Evolutionary conservation across 2,329 filamentous ascomycete genomes (phyloP).

Genomic region (Pyrenophora teres): DNA sequence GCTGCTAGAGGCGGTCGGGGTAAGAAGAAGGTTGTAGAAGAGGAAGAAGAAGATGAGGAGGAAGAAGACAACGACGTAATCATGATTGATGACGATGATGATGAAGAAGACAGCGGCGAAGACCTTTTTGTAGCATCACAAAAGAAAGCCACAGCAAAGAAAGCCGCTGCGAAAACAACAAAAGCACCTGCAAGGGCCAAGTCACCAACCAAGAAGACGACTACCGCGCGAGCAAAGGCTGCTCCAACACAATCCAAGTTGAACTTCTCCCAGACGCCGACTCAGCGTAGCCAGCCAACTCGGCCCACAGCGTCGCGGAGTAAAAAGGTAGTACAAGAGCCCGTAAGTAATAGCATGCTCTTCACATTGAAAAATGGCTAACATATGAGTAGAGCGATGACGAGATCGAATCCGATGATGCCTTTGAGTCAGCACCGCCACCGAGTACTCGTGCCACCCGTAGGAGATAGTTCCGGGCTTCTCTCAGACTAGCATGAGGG

Average conservation of each 20-base stretch:
- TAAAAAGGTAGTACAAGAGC: constrained; percentile 45
- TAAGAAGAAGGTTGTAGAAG: constrained; percentile 49
- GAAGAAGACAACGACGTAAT: constrained; percentile 47
- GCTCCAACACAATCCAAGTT: constrained; percentile 48
- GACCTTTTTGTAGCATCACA: constrained; percentile 49
- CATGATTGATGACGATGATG: constrained; percentile 54
- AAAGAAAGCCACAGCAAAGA: constrained; percentile 38
- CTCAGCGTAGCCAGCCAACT: constrained; percentile 41
- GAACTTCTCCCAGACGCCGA: constrained; percentile 49
- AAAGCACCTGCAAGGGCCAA: constrained; percentile 27
- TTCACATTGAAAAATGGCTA: background rate
- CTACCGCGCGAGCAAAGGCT: constrained; percentile 24
- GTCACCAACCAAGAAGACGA: constrained; percentile 35
- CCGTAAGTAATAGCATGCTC: constrained; percentile 38
- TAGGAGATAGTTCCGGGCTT: constrained; percentile 22
- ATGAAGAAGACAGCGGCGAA: constrained; percentile 54
- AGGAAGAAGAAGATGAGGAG: constrained; percentile 50
- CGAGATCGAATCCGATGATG: constrained; percentile 50
- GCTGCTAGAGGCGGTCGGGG: constrained; percentile 45
- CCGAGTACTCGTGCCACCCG: constrained; percentile 27
- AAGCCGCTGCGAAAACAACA: constrained; percentile 21
- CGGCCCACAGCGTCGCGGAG: constrained; percentile 27
- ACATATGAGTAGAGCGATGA: constrained; percentile 44
- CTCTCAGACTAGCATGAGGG: too few species aligned
- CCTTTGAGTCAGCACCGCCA: constrained; percentile 45